Percentiles rank a stretch among this genome's conserved stretches.
Conservation (phyloP, 495 filamentous ascomycete genomes). For the Neurospora terricola region DNA sequence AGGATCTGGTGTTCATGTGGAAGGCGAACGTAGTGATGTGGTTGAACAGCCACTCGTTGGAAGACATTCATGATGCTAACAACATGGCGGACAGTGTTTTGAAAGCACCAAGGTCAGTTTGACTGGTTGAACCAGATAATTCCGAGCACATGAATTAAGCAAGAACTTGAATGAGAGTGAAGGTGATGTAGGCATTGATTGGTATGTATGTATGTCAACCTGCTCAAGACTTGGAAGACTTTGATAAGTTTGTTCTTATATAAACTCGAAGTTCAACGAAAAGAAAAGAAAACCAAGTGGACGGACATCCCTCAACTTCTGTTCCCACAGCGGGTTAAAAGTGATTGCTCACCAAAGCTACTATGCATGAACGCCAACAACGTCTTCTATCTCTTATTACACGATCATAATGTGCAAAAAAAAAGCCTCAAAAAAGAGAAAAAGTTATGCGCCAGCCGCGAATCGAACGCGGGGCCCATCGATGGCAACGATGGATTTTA, state of each 20-base stretch:
- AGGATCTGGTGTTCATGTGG: background rate
- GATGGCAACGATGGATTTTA: slow-evolving; percentile 47
- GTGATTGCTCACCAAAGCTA: background rate
- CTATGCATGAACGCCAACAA: background rate
- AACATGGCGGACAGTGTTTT: background rate
- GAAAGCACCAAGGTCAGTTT: background rate
- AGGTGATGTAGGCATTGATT: background rate
- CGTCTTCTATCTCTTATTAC: background rate
- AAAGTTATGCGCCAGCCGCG: slow-evolving; percentile 33
- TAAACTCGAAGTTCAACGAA: background rate
- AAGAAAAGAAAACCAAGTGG: too few relatives aligned
- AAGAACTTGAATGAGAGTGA: background rate
- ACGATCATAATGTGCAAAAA: background rate
- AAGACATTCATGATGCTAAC: background rate
- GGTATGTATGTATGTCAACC: background rate
- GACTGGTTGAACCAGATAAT: background rate
- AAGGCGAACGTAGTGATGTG: background rate
- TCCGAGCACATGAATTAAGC: background rate
- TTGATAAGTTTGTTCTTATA: background rate
- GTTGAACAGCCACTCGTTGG: background rate
- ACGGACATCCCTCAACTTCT: too few relatives aligned
- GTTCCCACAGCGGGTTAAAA: too few relatives aligned
- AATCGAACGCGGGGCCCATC: slow-evolving; percentile 45
- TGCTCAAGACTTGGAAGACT: background rate
- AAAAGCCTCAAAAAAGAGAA: background rate